Conservation (phyloP, 2,329 filamentous ascomycete genomes). For the Didymella sp. region DNA sequence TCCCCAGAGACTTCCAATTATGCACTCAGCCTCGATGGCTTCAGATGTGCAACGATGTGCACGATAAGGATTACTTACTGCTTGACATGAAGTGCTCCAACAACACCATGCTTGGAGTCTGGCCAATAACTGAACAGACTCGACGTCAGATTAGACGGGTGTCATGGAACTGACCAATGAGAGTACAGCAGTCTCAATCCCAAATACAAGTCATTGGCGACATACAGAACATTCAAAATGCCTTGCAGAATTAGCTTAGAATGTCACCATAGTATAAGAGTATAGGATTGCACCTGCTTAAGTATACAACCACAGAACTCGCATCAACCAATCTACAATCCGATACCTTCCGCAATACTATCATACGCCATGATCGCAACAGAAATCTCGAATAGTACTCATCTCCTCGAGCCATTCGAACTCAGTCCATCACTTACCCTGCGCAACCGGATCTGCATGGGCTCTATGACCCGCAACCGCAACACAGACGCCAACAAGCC, state of each 20-base stretch:
- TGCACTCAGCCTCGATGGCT: too few species aligned
- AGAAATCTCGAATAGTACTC: not conserved
- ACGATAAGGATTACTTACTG: too few species aligned
- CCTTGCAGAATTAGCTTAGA: not conserved
- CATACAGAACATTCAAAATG: slow-evolving; percentile 3
- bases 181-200: not conserved
- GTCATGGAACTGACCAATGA: slow-evolving; percentile 8
- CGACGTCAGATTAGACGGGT: not conserved
- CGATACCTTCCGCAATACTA: not conserved
- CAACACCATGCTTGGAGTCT: not conserved
- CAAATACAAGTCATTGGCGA: slow-evolving; percentile 1
- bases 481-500: slow-evolving; percentile 30
- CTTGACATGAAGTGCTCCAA: not conserved
- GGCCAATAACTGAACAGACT: not conserved
- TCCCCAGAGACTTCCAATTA: too few species aligned
- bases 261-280: not conserved
- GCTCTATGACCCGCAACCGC: slow-evolving; percentile 39
- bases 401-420: slow-evolving; percentile 2
- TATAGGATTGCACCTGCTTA: too few species aligned
- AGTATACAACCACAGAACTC: too few species aligned
- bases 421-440: slow-evolving; percentile 2
- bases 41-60: too few species aligned
- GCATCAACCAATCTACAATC: not conserved
- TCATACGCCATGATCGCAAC: slow-evolving; percentile 1
- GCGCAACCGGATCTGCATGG: slow-evolving; percentile 31